These are phyloP conservation scores for Phytophthora foliorum DNA, from an alignment of 352 stramenopile genomes.

Conservation along the genomic window DNA sequence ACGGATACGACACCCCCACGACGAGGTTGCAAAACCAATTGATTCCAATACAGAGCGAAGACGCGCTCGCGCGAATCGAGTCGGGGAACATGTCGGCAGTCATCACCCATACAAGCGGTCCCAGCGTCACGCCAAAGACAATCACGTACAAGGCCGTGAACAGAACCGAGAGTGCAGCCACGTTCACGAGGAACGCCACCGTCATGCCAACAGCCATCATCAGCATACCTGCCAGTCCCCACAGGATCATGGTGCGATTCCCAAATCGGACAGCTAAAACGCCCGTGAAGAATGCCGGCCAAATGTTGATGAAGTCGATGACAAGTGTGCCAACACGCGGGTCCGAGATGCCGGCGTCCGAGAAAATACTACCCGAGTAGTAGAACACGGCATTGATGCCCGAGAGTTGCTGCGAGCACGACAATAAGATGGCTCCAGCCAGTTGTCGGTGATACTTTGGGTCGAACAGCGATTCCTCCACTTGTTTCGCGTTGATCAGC, in stretches of 20 bases:
- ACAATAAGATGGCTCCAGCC: slow-evolving; percentile 44
- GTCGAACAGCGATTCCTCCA: slow-evolving; percentile 23
- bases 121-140: slow-evolving; percentile 35
- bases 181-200: slow-evolving; percentile 45
- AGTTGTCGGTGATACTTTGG: slow-evolving; percentile 39
- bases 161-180: slow-evolving; percentile 60
- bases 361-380: slow-evolving; percentile 60
- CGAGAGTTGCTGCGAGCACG: slow-evolving; percentile 56
- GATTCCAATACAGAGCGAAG: slow-evolving; percentile 36
- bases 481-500: slow-evolving; percentile 20
- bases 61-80: slow-evolving; percentile 29
- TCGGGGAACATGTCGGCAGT: slow-evolving; percentile 36
- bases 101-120: slow-evolving; percentile 34
- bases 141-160: slow-evolving; percentile 55
- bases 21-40: slow-evolving; percentile 71
- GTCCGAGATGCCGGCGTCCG: slow-evolving; percentile 38
- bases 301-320: slow-evolving; percentile 40
- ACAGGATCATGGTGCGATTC: slow-evolving; percentile 69
- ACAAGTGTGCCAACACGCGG: slow-evolving; percentile 36
- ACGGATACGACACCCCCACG: slow-evolving; percentile 65
- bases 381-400: slow-evolving; percentile 52
- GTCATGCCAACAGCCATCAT: slow-evolving; percentile 61
- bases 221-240: slow-evolving; percentile 51
- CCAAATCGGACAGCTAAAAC: slow-evolving; percentile 52
- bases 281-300: slow-evolving; percentile 34